These are phyloP conservation scores for Xylaria sp. DNA, from an alignment of 2,329 filamentous ascomycete genomes.

Conservation along the genomic window DNA sequence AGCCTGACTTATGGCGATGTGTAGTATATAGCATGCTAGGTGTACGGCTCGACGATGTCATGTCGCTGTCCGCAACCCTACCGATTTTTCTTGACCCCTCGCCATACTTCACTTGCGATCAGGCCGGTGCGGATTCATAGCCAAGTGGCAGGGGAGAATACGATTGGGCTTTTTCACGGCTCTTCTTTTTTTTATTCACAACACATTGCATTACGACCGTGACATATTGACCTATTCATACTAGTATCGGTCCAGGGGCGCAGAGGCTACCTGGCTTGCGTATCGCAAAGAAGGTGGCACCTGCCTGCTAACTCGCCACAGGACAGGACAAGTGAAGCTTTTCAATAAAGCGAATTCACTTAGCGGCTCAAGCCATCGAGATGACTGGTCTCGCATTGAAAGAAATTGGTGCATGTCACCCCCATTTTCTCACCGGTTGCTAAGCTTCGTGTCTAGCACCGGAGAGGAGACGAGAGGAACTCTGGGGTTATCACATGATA, in stretches of 20 bases:
- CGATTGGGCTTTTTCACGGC: conserved; percentile 19
- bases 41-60: conserved; percentile 25
- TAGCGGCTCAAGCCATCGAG: conserved; percentile 4
- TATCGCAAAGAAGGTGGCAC: not conserved
- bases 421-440: conserved; percentile 48
- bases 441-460: conserved; percentile 41
- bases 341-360: not conserved
- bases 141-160: conserved; percentile 49
- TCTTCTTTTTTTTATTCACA: conserved; percentile 20
- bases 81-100: conserved; percentile 38
- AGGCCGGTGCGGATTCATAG: conserved; percentile 36
- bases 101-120: conserved; percentile 39
- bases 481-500: not conserved
- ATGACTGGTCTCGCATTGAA: not conserved
- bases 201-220: conserved; percentile 35
- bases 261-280: conserved; percentile 4
- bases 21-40: conserved; percentile 46
- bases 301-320: conserved; percentile 27
- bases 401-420: conserved; percentile 34
- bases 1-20: conserved; percentile 31
- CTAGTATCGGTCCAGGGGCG: not conserved
- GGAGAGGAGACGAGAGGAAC: conserved; percentile 44
- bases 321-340: conserved; percentile 8
- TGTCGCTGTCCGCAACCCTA: conserved; percentile 26
- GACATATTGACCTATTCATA: conserved; percentile 22